Percentiles rank a stretch among this genome's conserved stretches.
phyloP scores from a whole-genome alignment of 202 grass and related monocot genomes.

The Brachypodium distachyon region DNA sequence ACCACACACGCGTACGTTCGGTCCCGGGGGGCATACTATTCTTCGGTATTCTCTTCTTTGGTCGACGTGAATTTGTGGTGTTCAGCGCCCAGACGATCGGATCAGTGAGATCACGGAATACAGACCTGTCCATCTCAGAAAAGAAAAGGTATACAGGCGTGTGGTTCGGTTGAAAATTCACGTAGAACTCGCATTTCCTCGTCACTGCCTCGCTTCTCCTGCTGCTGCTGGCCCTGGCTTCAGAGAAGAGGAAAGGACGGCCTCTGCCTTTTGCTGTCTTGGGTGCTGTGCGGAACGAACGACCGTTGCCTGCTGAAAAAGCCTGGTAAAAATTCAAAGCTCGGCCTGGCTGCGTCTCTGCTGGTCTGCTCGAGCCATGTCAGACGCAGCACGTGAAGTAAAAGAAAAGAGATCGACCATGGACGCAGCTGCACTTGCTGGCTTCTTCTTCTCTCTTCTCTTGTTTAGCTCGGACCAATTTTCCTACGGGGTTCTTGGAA shows the following conservation, averaged over 20 bases:
- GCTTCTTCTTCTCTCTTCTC: background rate
- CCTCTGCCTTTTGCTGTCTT: background rate
- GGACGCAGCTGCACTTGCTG: background rate
- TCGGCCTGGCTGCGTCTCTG: background rate
- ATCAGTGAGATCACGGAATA: too few relatives aligned
- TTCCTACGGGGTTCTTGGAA: too few relatives aligned
- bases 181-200: too few relatives aligned
- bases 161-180: too few relatives aligned
- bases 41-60: background rate
- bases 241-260: background rate
- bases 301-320: background rate
- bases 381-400: background rate
- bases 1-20: too few relatives aligned
- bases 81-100: background rate
- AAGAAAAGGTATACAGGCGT: too few relatives aligned
- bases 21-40: background rate
- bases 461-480: too few relatives aligned
- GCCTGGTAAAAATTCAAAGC: background rate
- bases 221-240: background rate
- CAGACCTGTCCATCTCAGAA: too few relatives aligned
- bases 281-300: background rate
- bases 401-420: background rate
- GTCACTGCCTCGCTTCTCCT: too few relatives aligned
- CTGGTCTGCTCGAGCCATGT: too few relatives aligned
- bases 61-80: background rate